phyloP scores from a whole-genome alignment of 352 stramenopile genomes.

The Phytophthora foliorum region DNA sequence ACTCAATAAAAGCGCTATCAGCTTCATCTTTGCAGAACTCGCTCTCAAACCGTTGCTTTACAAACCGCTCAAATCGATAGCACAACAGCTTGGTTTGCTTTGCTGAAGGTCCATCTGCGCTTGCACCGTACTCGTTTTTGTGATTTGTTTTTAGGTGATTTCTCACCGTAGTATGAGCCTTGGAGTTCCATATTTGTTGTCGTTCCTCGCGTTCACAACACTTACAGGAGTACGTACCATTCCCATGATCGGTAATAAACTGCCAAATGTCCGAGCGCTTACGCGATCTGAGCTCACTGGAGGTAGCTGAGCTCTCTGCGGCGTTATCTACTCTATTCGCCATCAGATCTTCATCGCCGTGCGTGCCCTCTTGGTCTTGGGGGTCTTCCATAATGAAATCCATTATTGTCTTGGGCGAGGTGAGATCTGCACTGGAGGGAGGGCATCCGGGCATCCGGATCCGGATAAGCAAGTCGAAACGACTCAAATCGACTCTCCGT shows the following conservation, averaged over 20 bases:
- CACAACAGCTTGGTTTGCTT: slow-evolving; percentile 14
- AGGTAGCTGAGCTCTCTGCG: not conserved
- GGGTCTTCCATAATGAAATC: too few relatives aligned
- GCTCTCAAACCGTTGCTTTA: slow-evolving; percentile 4
- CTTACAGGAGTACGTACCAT: slow-evolving; percentile 4
- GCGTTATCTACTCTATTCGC: too few relatives aligned
- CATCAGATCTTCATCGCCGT: too few relatives aligned
- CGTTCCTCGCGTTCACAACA: not conserved
- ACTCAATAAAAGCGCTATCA: slow-evolving; percentile 9
- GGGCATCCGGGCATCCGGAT: too few relatives aligned
- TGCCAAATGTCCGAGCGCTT: slow-evolving; percentile 21
- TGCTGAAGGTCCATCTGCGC: not conserved
- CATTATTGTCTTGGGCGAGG: too few relatives aligned
- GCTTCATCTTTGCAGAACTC: slow-evolving; percentile 7
- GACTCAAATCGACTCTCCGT: too few relatives aligned
- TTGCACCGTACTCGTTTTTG: not conserved
- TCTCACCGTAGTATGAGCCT: not conserved
- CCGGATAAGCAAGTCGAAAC: too few relatives aligned
- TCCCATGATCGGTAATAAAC: not conserved
- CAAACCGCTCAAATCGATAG: slow-evolving; percentile 7
- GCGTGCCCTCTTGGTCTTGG: too few relatives aligned
- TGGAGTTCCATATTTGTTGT: not conserved
- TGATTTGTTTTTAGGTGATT: too few relatives aligned
- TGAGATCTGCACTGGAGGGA: too few relatives aligned
- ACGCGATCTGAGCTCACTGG: not conserved